Percentiles rank a stretch among this genome's conserved stretches.
These are phyloP conservation scores for Uronychia binucleata DNA, from an alignment of 73 alveolate genomes.

Conservation along the genomic window DNA sequence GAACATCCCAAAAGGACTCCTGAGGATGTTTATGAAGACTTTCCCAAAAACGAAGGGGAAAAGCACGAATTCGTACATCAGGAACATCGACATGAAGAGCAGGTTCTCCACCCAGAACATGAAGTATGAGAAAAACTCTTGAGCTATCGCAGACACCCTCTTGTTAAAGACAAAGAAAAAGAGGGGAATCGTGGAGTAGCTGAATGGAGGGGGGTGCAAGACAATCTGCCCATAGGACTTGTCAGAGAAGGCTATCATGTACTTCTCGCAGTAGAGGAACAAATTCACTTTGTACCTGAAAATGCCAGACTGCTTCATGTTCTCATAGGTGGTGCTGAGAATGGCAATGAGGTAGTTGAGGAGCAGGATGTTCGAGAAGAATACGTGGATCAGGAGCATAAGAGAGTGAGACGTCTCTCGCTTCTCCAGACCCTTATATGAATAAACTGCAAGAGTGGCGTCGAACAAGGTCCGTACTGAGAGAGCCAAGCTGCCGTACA, in stretches of 20 bases:
- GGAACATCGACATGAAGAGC: slow-evolving; percentile 8
- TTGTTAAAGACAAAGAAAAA: slow-evolving; percentile 22
- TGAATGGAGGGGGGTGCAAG: slow-evolving; percentile 60
- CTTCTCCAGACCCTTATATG: slow-evolving; percentile 19
- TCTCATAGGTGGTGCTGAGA: slow-evolving; percentile 43
- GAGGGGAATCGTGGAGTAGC: slow-evolving; percentile 9
- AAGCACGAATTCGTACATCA: slow-evolving; percentile 10
- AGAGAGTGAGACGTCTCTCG: slow-evolving; percentile 22
- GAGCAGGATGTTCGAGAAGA: slow-evolving; percentile 50
- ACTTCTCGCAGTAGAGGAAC: slow-evolving; percentile 41
- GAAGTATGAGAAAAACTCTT: slow-evolving; percentile 22
- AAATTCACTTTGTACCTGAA: slow-evolving; percentile 47
- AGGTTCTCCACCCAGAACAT: slow-evolving; percentile 60
- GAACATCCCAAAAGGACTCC: not conserved
- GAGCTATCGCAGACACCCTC: slow-evolving; percentile 1
- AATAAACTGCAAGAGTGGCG: slow-evolving; percentile 47
- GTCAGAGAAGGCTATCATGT: slow-evolving; percentile 34
- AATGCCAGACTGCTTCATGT: slow-evolving; percentile 59
- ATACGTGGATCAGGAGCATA: slow-evolving; percentile 37
- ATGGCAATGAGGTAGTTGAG: slow-evolving; percentile 67
- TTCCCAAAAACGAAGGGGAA: slow-evolving; percentile 30
- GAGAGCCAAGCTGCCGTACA: slow-evolving; percentile 17
- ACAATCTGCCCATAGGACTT: slow-evolving; percentile 36
- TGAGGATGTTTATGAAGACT: not conserved
- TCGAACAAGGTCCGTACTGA: slow-evolving; percentile 49